Conservation (phyloP, 106 monocot genomes). For the Dioscorea zingiberensis region DNA sequence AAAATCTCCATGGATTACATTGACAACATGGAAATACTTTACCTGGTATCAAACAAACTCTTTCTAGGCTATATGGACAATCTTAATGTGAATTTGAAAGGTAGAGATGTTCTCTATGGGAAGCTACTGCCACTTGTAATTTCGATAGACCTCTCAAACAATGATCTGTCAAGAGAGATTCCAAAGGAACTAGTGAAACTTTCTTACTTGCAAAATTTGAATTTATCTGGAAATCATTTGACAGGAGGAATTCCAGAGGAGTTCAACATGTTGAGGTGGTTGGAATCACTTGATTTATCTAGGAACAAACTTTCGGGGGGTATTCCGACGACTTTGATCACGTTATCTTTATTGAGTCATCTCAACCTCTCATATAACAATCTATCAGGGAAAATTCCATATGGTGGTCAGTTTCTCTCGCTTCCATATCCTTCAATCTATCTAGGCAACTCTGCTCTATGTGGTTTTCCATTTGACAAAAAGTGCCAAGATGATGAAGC, state of each 20-base stretch:
- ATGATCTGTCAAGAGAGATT: slow-evolving; percentile 1
- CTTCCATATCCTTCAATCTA: too few species aligned
- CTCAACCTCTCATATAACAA: too few species aligned
- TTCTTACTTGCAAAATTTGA: neutral
- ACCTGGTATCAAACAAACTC: too few species aligned
- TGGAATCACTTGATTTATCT: neutral
- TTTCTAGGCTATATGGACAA: neutral
- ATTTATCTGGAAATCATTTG: neutral
- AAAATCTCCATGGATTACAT: too few species aligned
- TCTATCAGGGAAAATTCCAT: too few species aligned
- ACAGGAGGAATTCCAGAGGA: neutral
- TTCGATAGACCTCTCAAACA: slow-evolving; percentile 1
- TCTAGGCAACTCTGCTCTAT: too few species aligned
- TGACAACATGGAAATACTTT: too few species aligned
- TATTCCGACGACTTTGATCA: neutral
- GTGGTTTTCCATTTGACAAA: too few species aligned
- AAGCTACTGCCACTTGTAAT: neutral
- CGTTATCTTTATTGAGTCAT: too few species aligned
- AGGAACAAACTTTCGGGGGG: neutral
- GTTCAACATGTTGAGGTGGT: neutral
- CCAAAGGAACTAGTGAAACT: neutral
- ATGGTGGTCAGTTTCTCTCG: too few species aligned
- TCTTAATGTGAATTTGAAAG: neutral
- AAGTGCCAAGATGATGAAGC: too few species aligned
- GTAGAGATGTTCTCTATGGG: neutral